Evolutionary conservation across 805 yeast genomes (phyloP), one percentile per base, ranked within the genome.

Genomic region (Kluyveromyces siamensis): DNA sequence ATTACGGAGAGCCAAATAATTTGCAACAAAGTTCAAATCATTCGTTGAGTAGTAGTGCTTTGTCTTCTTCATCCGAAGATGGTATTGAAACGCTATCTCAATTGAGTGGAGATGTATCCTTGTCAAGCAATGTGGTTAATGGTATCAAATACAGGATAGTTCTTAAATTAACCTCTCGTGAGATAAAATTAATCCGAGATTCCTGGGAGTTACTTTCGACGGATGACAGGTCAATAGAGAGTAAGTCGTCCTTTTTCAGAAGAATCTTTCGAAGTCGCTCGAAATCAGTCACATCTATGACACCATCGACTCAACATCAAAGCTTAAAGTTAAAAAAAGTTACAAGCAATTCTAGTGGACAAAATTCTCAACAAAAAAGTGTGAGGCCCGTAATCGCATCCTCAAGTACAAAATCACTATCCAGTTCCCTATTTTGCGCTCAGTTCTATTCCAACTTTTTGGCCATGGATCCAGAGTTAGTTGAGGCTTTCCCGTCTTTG

Each of bases 381-480:
- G 17, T 17, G 11, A 18, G 14, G 13, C 27, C 19, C 11, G 37
- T 44, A 27, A 9, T 36, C 17, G 50, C 45, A 21, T 55, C 45
- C 57, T 59, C 37, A 72, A 17, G 42, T 8, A 17, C 44, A 30
- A 40, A 30, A 37, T 38, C 72, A 46, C 79, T 67, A 55, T 74
- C 75, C 27, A 74, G 77, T 18, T 79, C 87, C 1, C 66, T 84
- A 30, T 87, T 87, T 61, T 84, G 91, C 59, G 73, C 81, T 47
- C 95, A 87, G 62, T 77, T 87, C 60, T 87, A 86, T 66, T 76
- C 80, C 46, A 87, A 85, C 59, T 66, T 87, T 46, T 68, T 86
- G 37, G 63, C 77, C 0, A 76, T 79, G 75, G 79, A 76, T 54
- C 81, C 87, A 0, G 69, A 68, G 13, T 70, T 87, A 52, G 87